Evolutionary conservation across 2,329 filamentous ascomycete species (phyloP).

Genomic region (Phoma sp.): DNA sequence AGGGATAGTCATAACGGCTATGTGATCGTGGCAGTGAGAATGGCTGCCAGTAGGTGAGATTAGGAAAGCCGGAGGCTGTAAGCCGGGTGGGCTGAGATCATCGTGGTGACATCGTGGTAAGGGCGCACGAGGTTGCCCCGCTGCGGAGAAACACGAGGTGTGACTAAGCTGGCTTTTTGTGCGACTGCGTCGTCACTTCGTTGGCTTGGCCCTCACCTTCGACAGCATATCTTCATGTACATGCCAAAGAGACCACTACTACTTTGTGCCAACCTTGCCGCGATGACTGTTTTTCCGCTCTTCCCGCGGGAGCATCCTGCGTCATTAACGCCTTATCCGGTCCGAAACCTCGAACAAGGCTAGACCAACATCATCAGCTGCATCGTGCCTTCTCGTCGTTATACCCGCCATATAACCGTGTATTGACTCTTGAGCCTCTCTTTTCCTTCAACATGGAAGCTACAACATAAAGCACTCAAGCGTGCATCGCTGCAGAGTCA

Average conservation of each 20-base stretch:
- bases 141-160: slow-evolving; percentile 5
- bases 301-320: slow-evolving; percentile 5
- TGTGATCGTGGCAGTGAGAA: background rate
- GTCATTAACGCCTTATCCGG: slow-evolving; percentile 9
- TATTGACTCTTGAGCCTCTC: background rate
- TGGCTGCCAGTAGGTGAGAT: background rate
- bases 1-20: slow-evolving; percentile 25
- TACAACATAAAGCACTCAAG: background rate
- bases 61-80: background rate
- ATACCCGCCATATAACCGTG: slow-evolving; percentile 16
- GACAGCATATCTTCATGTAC: background rate
- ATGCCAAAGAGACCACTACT: no score
- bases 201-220: background rate
- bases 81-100: background rate
- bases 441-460: background rate
- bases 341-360: background rate
- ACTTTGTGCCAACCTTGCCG: background rate
- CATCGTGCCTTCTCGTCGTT: slow-evolving; percentile 3
- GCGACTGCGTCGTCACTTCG: background rate
- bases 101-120: background rate
- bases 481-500: background rate
- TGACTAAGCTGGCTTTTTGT: background rate
- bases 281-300: slow-evolving; percentile 6
- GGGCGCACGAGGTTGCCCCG: slow-evolving; percentile 1
- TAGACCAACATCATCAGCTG: background rate